These are phyloP conservation scores for Melampsora medusae DNA, from an alignment of 1,284 basidiomycete species.

Conservation along the genomic window DNA sequence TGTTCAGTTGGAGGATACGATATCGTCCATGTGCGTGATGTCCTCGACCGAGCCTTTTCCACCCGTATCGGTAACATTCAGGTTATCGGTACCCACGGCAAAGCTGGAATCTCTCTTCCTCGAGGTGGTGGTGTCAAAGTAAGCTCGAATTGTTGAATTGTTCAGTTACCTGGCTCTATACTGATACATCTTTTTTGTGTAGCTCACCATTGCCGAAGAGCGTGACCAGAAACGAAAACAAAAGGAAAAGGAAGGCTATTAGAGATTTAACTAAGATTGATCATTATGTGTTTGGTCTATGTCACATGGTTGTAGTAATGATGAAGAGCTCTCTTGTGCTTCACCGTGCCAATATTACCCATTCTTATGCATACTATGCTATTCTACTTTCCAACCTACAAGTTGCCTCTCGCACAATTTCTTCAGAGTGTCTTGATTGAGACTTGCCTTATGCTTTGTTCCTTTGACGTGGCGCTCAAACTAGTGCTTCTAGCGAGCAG, in stretches of 20 bases:
- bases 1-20: conserved; percentile 40
- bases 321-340: no score
- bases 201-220: conserved; percentile 61
- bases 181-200: neutral
- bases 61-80: conserved; percentile 91
- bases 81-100: conserved; percentile 89
- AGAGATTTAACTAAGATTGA: neutral
- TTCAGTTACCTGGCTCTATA: neutral
- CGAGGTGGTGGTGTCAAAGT: conserved; percentile 93
- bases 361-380: no score
- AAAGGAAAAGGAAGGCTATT: conserved; percentile 46
- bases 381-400: no score
- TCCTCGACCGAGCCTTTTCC: conserved; percentile 74
- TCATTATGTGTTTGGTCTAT: no score
- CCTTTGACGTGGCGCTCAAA: no score
- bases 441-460: no score
- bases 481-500: no score
- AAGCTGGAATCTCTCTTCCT: conserved; percentile 95
- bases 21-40: conserved; percentile 79
- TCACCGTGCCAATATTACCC: no score
- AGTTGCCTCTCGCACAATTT: no score
- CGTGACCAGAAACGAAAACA: conserved; percentile 54
- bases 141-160: neutral
- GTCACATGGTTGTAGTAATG: no score
- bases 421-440: no score